Evolutionary conservation across 495 filamentous ascomycete species (phyloP).

Genomic region (Annulohypoxylon bovei): DNA sequence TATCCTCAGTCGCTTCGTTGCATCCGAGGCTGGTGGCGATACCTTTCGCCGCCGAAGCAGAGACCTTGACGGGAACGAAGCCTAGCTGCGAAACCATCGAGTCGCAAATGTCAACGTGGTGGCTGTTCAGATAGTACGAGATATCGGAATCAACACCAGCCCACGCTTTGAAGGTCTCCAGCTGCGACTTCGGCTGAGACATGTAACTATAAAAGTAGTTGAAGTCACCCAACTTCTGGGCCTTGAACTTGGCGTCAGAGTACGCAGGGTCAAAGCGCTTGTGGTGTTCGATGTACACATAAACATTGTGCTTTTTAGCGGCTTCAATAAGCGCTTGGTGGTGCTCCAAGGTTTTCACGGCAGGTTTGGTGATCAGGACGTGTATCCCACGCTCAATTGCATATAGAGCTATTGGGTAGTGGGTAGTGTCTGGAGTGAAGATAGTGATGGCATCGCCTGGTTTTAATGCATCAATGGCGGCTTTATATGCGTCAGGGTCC

Average conservation of each 20-base stretch:
- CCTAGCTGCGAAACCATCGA: constrained; percentile 79
- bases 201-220: constrained; percentile 99
- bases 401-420: constrained; percentile 94
- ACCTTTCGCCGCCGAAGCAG: constrained; percentile 77
- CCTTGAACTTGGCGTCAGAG: constrained; percentile 81
- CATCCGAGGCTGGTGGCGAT: constrained; percentile 79
- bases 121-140: constrained; percentile 92
- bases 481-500: constrained; percentile 88
- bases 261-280: constrained; percentile 96
- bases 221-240: constrained; percentile 83
- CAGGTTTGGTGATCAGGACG: constrained; percentile 95
- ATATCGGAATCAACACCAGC: constrained; percentile 92
- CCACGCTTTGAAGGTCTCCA: constrained; percentile 97
- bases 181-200: constrained; percentile 90
- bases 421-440: constrained; percentile 94
- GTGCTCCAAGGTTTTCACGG: constrained; percentile 81
- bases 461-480: constrained; percentile 84
- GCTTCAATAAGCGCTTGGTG: constrained; percentile 79
- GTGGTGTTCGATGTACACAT: constrained; percentile 96
- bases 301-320: constrained; percentile 78
- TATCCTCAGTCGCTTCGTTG: constrained; percentile 84
- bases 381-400: constrained; percentile 88
- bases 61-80: constrained; percentile 80
- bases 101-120: constrained; percentile 91
- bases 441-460: constrained; percentile 93